phyloP scores from a whole-genome alignment of 108 stramenopile genomes.

The Cyclostephanos invisitatus region DNA sequence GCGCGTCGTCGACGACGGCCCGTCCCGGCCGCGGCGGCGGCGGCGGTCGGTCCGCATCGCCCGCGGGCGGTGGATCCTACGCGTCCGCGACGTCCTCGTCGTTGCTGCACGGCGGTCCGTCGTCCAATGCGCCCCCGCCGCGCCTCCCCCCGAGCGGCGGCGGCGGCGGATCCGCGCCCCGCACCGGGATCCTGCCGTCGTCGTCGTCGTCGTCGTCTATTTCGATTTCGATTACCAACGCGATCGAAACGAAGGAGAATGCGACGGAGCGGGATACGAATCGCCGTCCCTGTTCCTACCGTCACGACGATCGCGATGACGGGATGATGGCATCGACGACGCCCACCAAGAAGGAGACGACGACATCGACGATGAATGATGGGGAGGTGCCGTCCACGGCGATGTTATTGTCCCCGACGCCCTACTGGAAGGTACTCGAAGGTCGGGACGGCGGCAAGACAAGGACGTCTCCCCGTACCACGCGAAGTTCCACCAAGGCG shows the following conservation, averaged over 20 bases:
- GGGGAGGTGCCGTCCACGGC: background rate
- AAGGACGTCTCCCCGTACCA: slow-evolving; percentile 48
- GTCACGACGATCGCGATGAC: background rate
- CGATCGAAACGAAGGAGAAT: background rate
- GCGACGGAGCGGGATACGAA: background rate
- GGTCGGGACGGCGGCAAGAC: slow-evolving; percentile 44
- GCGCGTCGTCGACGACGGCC: no score
- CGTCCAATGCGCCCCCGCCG: background rate
- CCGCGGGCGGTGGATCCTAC: background rate
- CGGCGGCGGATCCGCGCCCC: no score
- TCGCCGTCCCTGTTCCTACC: background rate
- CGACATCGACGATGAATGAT: background rate
- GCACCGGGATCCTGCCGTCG: background rate
- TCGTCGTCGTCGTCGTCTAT: background rate
- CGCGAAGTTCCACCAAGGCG: slow-evolving; percentile 43
- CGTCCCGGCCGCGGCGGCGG: background rate
- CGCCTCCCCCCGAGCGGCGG: background rate
- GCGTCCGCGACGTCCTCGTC: slow-evolving; percentile 6
- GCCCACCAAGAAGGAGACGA: background rate
- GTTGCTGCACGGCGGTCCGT: background rate
- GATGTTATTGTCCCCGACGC: slow-evolving; percentile 46
- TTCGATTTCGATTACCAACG: no score
- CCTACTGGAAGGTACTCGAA: slow-evolving; percentile 68
- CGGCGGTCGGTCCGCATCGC: background rate
- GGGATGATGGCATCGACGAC: no score